Base-by-base conservation (phyloP, 208 protist genomes). In the Trypanosoma congolense region DNA sequence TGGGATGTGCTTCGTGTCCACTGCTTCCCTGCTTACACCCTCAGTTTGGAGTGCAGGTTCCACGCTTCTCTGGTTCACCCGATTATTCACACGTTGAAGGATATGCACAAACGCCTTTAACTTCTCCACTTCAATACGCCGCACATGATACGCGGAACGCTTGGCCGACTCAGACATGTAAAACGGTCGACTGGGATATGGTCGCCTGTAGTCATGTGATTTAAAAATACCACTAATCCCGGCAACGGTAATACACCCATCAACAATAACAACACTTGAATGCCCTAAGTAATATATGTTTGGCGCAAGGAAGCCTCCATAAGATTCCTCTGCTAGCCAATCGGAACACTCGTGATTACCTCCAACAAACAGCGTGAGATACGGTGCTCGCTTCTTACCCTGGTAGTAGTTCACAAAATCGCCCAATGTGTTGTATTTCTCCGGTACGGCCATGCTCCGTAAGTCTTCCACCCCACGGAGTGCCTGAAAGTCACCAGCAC, bases 231-330 rank as follows among this genome's bases (percentile, higher is more conserved):
- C 90, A 47, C 86, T 93, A 2, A 95, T 56, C 1, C 87, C 87
- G 4, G 73, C 83, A 12, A 96, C 63, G 16, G 66, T 70, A 28
- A 96, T 44, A 12, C 60, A 46, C 19, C 77, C 83, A 54, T 88
- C 78, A 35, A 97, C 93, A 8, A 73, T 68, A 3, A 99, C 69
- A 4, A 98, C 92, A 24, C 95, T 91, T 2, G 88, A 86, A 59
- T 94, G 77, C 1, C 98, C 98, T 21, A 99, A 60, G 65, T 96
- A 99, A 75, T 98, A 99, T 52, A 99, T 99, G 66, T 99, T 99
- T 0, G 90, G 93, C 2, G 96, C 95, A 14, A 98, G 79, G 80
- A 94, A 99, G 18, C 97, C 97, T 12, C 97, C 97, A 65, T 98
- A 93, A 58, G 74, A 92, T 49, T 98, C 74, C 53, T 98, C 91